Base-by-base conservation (phyloP, 257 asterid genomes). In the Gentiana macrophylla region DNA sequence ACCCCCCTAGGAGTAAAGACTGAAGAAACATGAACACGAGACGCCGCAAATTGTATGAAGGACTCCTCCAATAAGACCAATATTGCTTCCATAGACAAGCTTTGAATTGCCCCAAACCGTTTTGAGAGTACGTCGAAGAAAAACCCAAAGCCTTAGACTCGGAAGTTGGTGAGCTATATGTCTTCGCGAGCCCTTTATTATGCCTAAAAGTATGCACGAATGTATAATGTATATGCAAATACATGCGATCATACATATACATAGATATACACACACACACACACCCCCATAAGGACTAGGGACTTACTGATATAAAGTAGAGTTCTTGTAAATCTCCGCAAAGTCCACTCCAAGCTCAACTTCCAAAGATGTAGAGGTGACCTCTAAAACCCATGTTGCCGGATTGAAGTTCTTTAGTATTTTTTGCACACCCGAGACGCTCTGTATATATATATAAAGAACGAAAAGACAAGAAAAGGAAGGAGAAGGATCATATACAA, bases 321-420 rank as follows among this genome's bases (percentile, higher is more conserved):
- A 84, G 8, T 63, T 65, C 63, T 63, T 57, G 65, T 79, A 84
- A 52, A 77, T 76, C 52, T 77, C 70, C 8, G 87, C 76, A 32
- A 84, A 84, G 70, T 84, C 80, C 15, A 84, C 49, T 38, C 74
- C 78, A 51, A 71, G 80, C 49, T 75, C 81, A 49, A 75, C 74
- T 71, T 84, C 94, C n/a, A 81, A 57, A 69, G 94, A 84, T 38
- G 70, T 57, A 1, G 83, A 81, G 48, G 81, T 79, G 44, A 81
- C 68, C 67, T 81, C 86, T 68, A 81, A 43, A 79, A 81, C 74
- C 89, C 89, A 81, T 49, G 89, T 79, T 12, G 86, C 86, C 15
- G 89, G 89, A 58, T 81, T 81, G 57, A 76, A 71, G 47, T 79
- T 76, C 43, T 73, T 76, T 61, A 46, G 66, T 37, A 81, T 76